phyloP scores from a whole-genome alignment of 2,329 filamentous ascomycete genomes.

The Aspergillus costaricaensis region DNA sequence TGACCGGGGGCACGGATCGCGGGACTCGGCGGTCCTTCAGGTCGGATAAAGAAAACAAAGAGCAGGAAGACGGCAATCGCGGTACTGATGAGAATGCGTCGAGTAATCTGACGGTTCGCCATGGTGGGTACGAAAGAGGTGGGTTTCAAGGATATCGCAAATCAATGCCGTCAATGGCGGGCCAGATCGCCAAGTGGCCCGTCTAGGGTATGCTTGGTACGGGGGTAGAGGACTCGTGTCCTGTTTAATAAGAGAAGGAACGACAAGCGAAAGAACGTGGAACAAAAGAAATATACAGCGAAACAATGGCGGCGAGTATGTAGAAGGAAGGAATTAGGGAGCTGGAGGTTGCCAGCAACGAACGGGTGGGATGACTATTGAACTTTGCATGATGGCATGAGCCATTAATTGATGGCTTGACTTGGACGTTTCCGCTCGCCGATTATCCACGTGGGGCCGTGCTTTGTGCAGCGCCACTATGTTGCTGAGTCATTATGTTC shows the following conservation, averaged over 20 bases:
- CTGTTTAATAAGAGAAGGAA: background rate
- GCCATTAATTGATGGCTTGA: background rate
- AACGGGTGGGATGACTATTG: background rate
- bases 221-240: background rate
- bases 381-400: background rate
- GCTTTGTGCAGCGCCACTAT: background rate
- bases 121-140: constrained; percentile 22
- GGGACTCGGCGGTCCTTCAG: constrained; percentile 41
- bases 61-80: constrained; percentile 36
- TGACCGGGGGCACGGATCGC: constrained; percentile 45
- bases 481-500: background rate
- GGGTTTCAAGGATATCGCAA: constrained; percentile 2
- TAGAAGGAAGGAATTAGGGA: background rate
- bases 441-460: constrained; percentile 1
- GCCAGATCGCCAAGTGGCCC: constrained; percentile 3
- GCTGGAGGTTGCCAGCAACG: background rate
- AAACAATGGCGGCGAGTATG: background rate
- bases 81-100: constrained; percentile 38
- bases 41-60: constrained; percentile 42
- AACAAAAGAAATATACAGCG: constrained; percentile 1
- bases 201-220: constrained; percentile 1
- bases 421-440: background rate
- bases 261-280: background rate
- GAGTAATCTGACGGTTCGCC: constrained; percentile 39
- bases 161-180: background rate